phyloP scores from a whole-genome alignment of 805 yeast genomes.

The Groenewaldozyma salmanticensis region DNA sequence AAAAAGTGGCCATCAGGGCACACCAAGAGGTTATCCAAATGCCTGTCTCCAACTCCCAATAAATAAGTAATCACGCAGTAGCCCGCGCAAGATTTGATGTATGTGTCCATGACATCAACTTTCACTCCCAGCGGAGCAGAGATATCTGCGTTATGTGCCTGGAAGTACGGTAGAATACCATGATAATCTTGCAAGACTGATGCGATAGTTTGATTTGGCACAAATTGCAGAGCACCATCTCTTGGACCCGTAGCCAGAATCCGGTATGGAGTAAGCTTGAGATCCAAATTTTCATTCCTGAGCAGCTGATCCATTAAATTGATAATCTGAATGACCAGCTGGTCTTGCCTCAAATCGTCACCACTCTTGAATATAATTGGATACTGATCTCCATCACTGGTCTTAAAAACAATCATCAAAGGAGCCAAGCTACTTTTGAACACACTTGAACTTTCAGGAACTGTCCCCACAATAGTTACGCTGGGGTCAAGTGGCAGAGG shows the following conservation, averaged over 20 bases:
- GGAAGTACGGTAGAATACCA: conserved; percentile 59
- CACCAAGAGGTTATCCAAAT: conserved; percentile 77
- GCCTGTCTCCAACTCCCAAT: conserved; percentile 95
- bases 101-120: conserved; percentile 78
- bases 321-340: conserved; percentile 88
- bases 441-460: conserved; percentile 72
- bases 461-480: conserved; percentile 59
- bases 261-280: conserved; percentile 78
- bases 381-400: conserved; percentile 43
- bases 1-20: conserved; percentile 83
- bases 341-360: conserved; percentile 94
- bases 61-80: conserved; percentile 93
- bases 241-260: conserved; percentile 83
- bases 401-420: conserved; percentile 66
- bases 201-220: conserved; percentile 87
- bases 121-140: conserved; percentile 33
- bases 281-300: conserved; percentile 81
- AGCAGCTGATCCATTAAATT: conserved; percentile 82
- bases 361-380: conserved; percentile 92
- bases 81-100: conserved; percentile 92
- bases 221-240: conserved; percentile 89
- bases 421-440: conserved; percentile 91
- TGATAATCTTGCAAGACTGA: conserved; percentile 63
- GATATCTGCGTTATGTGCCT: conserved; percentile 51
- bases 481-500: conserved; percentile 80